Evolutionary conservation across 495 filamentous ascomycete species (phyloP).

Genomic region (Oidiodendron maius): DNA sequence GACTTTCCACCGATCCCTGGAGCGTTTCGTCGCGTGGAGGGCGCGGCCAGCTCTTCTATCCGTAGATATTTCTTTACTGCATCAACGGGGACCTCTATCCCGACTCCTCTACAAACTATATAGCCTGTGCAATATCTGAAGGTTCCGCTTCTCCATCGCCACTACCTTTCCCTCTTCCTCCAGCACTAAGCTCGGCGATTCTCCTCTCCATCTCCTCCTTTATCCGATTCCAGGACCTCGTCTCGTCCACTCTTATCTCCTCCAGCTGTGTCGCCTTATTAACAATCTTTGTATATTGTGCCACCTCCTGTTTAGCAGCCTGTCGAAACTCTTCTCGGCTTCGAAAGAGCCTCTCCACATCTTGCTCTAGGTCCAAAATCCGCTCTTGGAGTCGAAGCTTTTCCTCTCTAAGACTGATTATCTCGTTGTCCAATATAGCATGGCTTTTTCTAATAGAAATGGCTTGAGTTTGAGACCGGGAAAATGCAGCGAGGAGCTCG

Average conservation of each 20-base stretch:
- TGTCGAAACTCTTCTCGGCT: slow-evolving; percentile 34
- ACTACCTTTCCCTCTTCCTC: not conserved
- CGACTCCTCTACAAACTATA: not conserved
- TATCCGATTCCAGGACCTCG: slow-evolving; percentile 33
- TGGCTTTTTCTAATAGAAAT: slow-evolving; percentile 41
- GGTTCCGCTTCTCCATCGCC: not conserved
- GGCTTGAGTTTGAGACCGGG: slow-evolving; percentile 35
- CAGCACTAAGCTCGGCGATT: slow-evolving; percentile 8
- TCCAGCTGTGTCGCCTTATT: slow-evolving; percentile 37
- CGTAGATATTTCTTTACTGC: too few relatives aligned
- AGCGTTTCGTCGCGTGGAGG: too few relatives aligned
- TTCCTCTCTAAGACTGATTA: slow-evolving; percentile 39
- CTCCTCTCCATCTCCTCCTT: slow-evolving; percentile 27
- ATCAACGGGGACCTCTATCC: too few relatives aligned
- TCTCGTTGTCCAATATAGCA: slow-evolving; percentile 36
- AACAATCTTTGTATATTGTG: slow-evolving; percentile 42
- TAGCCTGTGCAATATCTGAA: too few relatives aligned
- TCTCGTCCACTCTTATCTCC: slow-evolving; percentile 29
- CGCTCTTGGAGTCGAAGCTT: slow-evolving; percentile 32
- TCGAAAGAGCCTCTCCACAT: slow-evolving; percentile 32
- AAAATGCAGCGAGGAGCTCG: slow-evolving; percentile 35
- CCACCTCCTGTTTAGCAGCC: slow-evolving; percentile 27
- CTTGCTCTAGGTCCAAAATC: slow-evolving; percentile 29
- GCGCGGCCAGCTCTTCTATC: too few relatives aligned
- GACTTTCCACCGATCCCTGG: too few relatives aligned